Base-by-base conservation (phyloP, 257 asterid species). In the Avicennia marina region DNA sequence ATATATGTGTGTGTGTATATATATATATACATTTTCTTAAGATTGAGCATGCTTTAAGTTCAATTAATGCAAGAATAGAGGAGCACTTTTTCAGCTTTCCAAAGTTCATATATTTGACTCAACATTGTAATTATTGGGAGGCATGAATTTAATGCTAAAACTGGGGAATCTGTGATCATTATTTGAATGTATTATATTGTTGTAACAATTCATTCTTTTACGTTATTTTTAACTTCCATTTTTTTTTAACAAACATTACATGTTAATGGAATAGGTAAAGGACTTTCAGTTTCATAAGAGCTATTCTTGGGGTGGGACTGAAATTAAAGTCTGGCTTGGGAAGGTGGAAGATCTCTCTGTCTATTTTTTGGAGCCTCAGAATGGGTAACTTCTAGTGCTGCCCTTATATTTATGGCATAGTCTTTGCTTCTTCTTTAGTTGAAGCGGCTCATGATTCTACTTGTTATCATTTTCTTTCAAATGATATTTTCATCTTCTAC, bases 301-400 rank as follows among this genome's bases (percentile, higher is more conserved):
- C 82, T 89, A 80, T 66, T 82, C 53, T 46, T 89, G 95, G 96
- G 83, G 91, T 63, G 95, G 88, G 56, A 86, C 89, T 66, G 99
- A 93, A 79, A 78, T 93, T 67, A 86, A 82, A 89, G 96, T 89
- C 74, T 89, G 91, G 95, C 49, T 26, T 50, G 99, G 99, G 58
- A 93, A 89, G 76, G 99, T 93, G 52, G 97, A 89, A 82, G 94
- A 97, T 63, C 78, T 89, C 47, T 61, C 88, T 66, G 99, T 93
- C 72, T 84, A 89, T 63, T 89, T 93, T 73, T 67, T 93, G 90
- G 99, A 93, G 79, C 99, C 99, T 76, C 94, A 89, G 66, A 93
- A 89, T 54, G 95, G 99, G 99, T 93, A 82, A 77, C 24, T 54
- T 70, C 59, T 43, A 27, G 16, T 49, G 45, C 74, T 53, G 24